Evolutionary conservation across 441 rosid genomes (phyloP).

Genomic region (Breynia disticha): DNA sequence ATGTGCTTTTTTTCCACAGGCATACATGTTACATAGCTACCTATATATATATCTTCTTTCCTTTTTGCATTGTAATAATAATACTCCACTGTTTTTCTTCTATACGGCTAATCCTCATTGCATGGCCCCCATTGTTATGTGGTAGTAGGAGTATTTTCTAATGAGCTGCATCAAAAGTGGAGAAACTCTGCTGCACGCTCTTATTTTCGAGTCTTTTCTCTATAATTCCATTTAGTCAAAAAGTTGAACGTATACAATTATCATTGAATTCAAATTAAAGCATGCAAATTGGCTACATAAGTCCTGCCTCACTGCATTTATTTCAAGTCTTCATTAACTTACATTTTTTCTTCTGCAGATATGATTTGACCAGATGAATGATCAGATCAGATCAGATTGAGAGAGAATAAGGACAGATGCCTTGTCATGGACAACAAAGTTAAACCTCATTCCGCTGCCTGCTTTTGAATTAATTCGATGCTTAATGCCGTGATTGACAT

Average conservation of each 20-base stretch:
- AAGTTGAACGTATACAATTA: background rate
- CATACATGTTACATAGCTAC: too few species aligned
- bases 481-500: constrained; percentile 15
- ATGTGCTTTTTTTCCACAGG: too few species aligned
- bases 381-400: background rate
- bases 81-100: too few species aligned
- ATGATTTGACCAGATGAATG: background rate
- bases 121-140: too few species aligned
- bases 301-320: too few species aligned
- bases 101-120: too few species aligned
- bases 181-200: too few species aligned
- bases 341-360: too few species aligned
- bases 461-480: background rate
- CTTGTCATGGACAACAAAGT: constrained; percentile 19
- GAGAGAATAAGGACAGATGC: background rate
- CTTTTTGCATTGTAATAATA: too few species aligned
- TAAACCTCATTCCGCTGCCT: background rate
- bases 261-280: background rate
- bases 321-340: too few species aligned
- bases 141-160: background rate
- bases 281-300: background rate
- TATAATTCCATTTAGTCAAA: background rate
- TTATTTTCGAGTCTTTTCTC: background rate
- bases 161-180: background rate
- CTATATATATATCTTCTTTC: too few species aligned